Conservation (phyloP, 208 protist species). For the Leishmania gerbilli region DNA sequence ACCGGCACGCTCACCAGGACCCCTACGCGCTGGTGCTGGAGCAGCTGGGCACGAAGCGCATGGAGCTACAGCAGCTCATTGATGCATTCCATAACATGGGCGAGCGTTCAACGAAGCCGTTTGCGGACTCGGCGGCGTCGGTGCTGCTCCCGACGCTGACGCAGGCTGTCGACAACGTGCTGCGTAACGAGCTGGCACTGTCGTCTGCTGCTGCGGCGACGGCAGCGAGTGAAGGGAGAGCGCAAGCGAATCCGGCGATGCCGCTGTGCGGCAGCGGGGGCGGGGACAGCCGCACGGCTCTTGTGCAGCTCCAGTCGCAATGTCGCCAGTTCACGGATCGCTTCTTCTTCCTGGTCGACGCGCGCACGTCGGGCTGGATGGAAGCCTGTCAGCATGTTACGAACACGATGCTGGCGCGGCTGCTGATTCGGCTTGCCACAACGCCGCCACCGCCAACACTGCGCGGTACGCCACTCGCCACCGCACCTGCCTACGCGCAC, state of each 20-base stretch:
- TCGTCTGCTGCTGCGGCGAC: conserved; percentile 5
- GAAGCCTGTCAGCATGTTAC: conserved; percentile 28
- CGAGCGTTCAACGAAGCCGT: conserved; percentile 42
- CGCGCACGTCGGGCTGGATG: conserved; percentile 37
- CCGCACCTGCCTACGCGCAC: conserved; percentile 28
- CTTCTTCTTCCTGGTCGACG: conserved; percentile 42
- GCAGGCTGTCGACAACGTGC: conserved; percentile 22
- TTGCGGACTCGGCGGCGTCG: conserved; percentile 41
- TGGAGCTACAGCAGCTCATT: conserved; percentile 42
- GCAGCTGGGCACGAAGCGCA: conserved; percentile 30
- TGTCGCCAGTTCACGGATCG: conserved; percentile 38
- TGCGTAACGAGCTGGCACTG: conserved; percentile 24
- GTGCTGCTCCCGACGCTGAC: conserved; percentile 43
- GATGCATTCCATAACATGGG: conserved; percentile 35
- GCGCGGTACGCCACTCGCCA: conserved; percentile 8
- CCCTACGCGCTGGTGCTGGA: conserved; percentile 20
- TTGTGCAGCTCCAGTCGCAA: conserved; percentile 37
- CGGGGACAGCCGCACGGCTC: conserved; percentile 19
- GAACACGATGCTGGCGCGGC: conserved; percentile 27
- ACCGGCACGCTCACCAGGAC: conserved; percentile 11
- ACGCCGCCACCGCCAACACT: conserved; percentile 12
- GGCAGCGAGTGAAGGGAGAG: background rate
- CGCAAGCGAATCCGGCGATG: background rate
- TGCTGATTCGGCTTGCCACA: conserved; percentile 23
- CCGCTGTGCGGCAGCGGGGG: background rate